Conservation (phyloP, 345 rosid genomes). For the Linum trigynum region DNA sequence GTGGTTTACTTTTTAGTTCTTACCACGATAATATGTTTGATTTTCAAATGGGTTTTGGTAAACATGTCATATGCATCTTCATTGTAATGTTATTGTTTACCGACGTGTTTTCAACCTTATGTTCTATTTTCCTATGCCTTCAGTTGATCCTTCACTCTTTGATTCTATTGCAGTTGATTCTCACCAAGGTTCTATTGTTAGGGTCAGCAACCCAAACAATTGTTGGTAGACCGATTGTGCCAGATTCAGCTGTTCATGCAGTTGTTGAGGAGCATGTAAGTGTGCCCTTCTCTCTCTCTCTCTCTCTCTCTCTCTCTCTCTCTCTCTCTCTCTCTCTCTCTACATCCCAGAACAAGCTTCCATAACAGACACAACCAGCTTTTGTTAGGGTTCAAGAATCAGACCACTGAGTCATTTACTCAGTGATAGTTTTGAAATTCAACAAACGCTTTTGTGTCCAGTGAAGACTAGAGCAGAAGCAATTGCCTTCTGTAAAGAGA, state of each 20-base stretch:
- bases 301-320: conserved; percentile 3
- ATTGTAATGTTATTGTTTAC: too few relatives aligned
- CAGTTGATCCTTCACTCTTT: conserved; percentile 3
- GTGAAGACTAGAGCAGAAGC: too few relatives aligned
- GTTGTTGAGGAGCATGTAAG: conserved; percentile 98
- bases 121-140: too few relatives aligned
- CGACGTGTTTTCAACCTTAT: not conserved
- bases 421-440: too few relatives aligned
- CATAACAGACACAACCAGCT: too few relatives aligned
- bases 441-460: too few relatives aligned
- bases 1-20: too few relatives aligned
- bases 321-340: conserved; percentile 3
- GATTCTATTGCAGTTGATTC: conserved; percentile 46
- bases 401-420: not conserved
- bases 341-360: too few relatives aligned
- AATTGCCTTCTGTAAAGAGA: too few relatives aligned
- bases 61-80: not conserved
- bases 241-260: conserved; percentile 80
- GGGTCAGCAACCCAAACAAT: conserved; percentile 71
- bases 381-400: too few relatives aligned
- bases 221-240: conserved; percentile 71
- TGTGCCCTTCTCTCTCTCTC: conserved; percentile 10
- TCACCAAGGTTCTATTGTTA: conserved; percentile 77
- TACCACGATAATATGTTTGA: too few relatives aligned
- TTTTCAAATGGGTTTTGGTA: too few relatives aligned